Base-by-base conservation (phyloP, 179 eudicot species). In the Beta corolliflora region DNA sequence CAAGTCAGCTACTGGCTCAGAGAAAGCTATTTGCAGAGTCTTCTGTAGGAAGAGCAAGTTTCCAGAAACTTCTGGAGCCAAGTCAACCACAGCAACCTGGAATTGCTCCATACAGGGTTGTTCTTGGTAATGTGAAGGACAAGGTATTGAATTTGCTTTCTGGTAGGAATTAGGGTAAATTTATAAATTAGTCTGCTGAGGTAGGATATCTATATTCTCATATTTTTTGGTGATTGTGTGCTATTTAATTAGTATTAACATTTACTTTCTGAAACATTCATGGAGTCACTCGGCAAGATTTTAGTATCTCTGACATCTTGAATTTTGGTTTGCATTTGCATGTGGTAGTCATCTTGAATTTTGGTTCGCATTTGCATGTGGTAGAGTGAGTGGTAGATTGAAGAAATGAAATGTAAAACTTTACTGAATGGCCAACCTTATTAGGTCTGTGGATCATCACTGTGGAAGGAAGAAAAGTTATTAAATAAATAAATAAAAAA, bases 11-110 rank as follows among this genome's bases (percentile, higher is more conserved):
- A 60, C 83, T 82, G 68, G 85, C 90, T 83, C 93, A 93, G 81
- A 88, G 90, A 87, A 95, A 88, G 84, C 75, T 83, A 45, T 93
- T 93, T 81, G 87, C 93, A 7, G 97, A 92, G 81, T 89, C 94
- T 71, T 91, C 88, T 82, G 64, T 88, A 60, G 97, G 97, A 84
- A 90, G 88, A 82, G 81, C 89, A 76, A 93, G 98, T 85, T 95
- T 95, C 74, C 93, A 89, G 86, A 93, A 89, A 87, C 98, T 95
- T 83, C 87, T 93, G 75, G 98, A 95, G 81, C 98, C 98, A 83
- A 91, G 93, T 88, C 84, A 85, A 79, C 85, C 93, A 77, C 88
- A 85, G 45, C 85, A 81, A 78, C 94, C 97, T 67, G 93, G 88
- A 82, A 86, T 92, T 75, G 90, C 97, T 83, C 94, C 97, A 64